Base-by-base conservation (phyloP, 768 basidiomycete genomes). In the Trametopsis cervina region DNA sequence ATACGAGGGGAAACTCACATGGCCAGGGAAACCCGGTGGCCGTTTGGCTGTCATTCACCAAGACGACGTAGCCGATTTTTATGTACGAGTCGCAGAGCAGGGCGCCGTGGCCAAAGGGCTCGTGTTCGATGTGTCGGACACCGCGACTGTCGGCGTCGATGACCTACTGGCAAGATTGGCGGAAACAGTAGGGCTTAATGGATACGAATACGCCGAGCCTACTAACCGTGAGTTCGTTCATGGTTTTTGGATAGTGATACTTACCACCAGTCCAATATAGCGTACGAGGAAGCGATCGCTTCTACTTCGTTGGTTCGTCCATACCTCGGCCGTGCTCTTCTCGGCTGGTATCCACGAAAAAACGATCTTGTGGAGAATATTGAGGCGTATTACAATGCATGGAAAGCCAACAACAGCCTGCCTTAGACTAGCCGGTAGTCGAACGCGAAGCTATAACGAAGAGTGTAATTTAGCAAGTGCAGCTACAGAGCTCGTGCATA, bases 21-120 rank as follows among this genome's bases (percentile, higher is more conserved):
- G 64, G 61, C 55, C 52, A 12, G 70, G 70, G n/a, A 62, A 60
- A 18, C 65, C 66, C 0, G 69, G 65, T 2, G 62, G 61, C 1
- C 57, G 70, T 25, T 65, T 61, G 18, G 52, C 64, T 9, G 42
- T 67, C 4, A 59, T 76, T 27, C 75, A 77, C 54, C 42, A 51
- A 9, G 75, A 77, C 54, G 75, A 77, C 51, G 57, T 73, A 33
- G 73, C 73, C 2, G 73, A 73, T 41, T 42, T 72, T 33, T 75
- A 69, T 44, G 27, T 74, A 3, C 55, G 66, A 7, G 66, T 62
- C 1, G 67, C 67, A 7, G 75, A 75, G 59, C 61, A 65, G 50
- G 69, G 65, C 0, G 46, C 56, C 6, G 49, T 71, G 6, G 51
- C 65, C 17, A 57, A 58, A 0, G 74, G 74, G 7, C 59, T 64